Base-by-base conservation (phyloP, 2,329 filamentous ascomycete genomes). In the Ascochyta rabiei region DNA sequence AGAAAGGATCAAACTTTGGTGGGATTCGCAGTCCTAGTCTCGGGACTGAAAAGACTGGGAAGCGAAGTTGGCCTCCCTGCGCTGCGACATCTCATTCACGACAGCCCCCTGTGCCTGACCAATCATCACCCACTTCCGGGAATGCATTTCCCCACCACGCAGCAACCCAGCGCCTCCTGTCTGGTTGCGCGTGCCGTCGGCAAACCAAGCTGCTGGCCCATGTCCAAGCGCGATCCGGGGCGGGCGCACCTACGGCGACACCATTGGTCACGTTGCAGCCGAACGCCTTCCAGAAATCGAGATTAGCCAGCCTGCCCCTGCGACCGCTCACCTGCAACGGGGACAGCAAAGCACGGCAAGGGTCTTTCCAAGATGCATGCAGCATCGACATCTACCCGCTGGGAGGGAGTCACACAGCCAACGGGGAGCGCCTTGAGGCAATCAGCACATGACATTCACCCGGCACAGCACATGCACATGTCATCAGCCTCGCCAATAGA, bases 201-300 rank as follows among this genome's bases (percentile, higher is more conserved):
- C 64, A 67, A 68, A 68, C 68, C 68, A 66, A 64, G 59, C 61
- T 54, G 67, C 65, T 68, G 66, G 67, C 64, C 61, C 66, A 63
- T 63, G 62, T 45, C 59, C 64, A 69, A 68, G 68, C 66, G 64
- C 67, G 64, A 72, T 72, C 69, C 67, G 66, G 67, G 66, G 66
- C 61, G 63, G 64, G 55, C 61, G 59, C 56, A 53, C 55, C 35
- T 55, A 21, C 56, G 54, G 28, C 4, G 35, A 45, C 30, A 21
- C 55, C 23, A 71, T 71, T 69, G 63, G 68, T 54, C 55, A 46
- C 18, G 23, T 30, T 28, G 44, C 49, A 66, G 56, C 62, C 64
- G 63, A 72, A 57, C 63, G 65, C 62, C 66, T 72, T 73, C 68
- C 70, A 72, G 70, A 72, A 70, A 69, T 63, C 67, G 62, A 60